Conservation (phyloP, 805 yeast genomes). For the Myxozyma mucilagina region DNA sequence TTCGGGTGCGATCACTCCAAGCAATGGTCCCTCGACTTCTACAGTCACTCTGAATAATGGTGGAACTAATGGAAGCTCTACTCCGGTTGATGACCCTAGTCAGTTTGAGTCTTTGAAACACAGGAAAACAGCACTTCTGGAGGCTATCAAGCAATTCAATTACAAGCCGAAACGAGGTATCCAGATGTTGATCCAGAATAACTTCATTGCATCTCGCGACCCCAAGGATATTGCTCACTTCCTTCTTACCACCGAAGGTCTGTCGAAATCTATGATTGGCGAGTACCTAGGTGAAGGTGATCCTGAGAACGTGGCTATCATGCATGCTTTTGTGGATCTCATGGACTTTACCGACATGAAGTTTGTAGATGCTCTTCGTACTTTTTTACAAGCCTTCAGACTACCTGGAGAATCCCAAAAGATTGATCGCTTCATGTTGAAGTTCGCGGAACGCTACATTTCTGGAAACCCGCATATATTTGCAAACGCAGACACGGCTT, state of each 20-base stretch:
- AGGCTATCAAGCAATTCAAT: conserved; percentile 77
- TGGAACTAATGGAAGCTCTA: conserved; percentile 13
- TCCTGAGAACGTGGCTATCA: conserved; percentile 69
- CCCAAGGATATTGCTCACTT: conserved; percentile 76
- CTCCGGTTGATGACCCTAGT: conserved; percentile 61
- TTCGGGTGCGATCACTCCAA: background rate
- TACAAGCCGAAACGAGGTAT: conserved; percentile 83
- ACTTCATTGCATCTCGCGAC: conserved; percentile 60
- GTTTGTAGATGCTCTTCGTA: conserved; percentile 84
- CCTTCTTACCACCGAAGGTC: conserved; percentile 63
- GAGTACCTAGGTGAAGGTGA: conserved; percentile 91
- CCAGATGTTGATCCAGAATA: conserved; percentile 56
- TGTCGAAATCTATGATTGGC: conserved; percentile 83
- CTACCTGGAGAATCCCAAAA: conserved; percentile 98
- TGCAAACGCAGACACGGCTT: conserved; percentile 74
- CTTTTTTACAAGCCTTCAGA: conserved; percentile 81
- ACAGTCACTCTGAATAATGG: conserved; percentile 4
- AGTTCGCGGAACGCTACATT: conserved; percentile 89
- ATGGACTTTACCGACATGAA: conserved; percentile 70
- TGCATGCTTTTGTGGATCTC: conserved; percentile 91
- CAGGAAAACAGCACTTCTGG: conserved; percentile 76
- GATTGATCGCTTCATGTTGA: conserved; percentile 93
- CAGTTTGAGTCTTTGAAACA: conserved; percentile 85
- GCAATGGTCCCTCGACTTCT: background rate
- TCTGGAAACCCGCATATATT: conserved; percentile 86